Base-by-base conservation (phyloP, 169 alveolate genomes). In the Plasmodium inui region DNA sequence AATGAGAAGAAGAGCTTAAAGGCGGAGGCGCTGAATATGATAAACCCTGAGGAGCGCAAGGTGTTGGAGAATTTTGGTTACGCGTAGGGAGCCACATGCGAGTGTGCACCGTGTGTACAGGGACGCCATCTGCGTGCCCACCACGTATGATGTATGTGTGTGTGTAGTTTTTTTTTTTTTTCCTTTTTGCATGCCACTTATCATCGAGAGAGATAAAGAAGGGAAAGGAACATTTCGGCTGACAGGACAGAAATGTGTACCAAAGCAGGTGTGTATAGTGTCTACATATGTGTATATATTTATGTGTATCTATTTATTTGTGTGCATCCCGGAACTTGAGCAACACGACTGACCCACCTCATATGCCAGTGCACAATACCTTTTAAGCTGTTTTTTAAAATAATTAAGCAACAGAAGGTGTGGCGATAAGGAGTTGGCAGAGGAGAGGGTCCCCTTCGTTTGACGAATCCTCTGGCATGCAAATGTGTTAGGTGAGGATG, bases 51-150 rank as follows among this genome's bases (percentile, higher is more conserved):
- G 53, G 84, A 89, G 41, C 89, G 94, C 26, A 39, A 89, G 50
- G 83, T 89, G 39, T 61, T 89, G 55, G 91, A 89, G 39, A 89
- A 78, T 26, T 89, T 89, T 80, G 94, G 94, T 1, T 89, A 89
- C 46, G 90, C 90, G n/a, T 89, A 80, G 73, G 32, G 19, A n/a
- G 70, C 14, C 1, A 53, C 4, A 12, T 46, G 19, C 57, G 12
- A 46, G 9, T 46, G 19, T 46, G 19, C 19, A 19, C 12, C 19
- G 19, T 46, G n/a, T 46, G 3, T 46, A 12, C 19, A 14, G 57
- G 57, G 12, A 14, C 19, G 57, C 9, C 10, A 14, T 46, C 4
- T 46, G 57, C 57, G 5, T 46, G 46, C 57, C 2, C 19, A 46
- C 57, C 57, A 41, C 61, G 30, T n/a, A 32, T 76, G 28, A 3